A percentile compares a stretch with the other conserved stretches of the same genome.
These are phyloP conservation scores for Apiospora koreana DNA, from an alignment of 2,329 filamentous ascomycete genomes.

Conservation along the genomic window DNA sequence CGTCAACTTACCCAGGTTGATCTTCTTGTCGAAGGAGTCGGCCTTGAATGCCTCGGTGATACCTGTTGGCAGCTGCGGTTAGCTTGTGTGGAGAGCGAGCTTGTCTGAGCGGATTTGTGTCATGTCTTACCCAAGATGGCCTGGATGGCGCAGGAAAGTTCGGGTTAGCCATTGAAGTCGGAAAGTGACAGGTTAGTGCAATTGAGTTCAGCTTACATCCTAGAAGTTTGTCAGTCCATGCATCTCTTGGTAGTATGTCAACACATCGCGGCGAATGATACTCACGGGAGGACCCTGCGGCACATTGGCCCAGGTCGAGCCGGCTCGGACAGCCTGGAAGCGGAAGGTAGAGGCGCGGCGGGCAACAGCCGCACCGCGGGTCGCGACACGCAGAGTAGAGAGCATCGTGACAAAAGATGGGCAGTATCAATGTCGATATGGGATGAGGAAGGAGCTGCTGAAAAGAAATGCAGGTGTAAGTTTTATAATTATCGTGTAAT, in stretches of 20 bases:
- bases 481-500: neutral
- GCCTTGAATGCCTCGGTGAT: conserved; percentile 99
- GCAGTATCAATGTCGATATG: neutral
- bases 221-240: conserved; percentile 11
- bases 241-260: conserved; percentile 19
- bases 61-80: conserved; percentile 45
- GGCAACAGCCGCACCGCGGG: conserved; percentile 46
- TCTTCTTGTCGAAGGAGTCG: conserved; percentile 90
- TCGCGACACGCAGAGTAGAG: conserved; percentile 50
- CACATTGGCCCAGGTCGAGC: conserved; percentile 87
- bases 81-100: conserved; percentile 5
- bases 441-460: neutral
- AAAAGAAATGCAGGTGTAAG: neutral
- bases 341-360: conserved; percentile 41
- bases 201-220: conserved; percentile 22
- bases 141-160: conserved; percentile 41
- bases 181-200: conserved; percentile 7
- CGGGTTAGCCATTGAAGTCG: conserved; percentile 13
- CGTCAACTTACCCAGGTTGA: conserved; percentile 81
- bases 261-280: conserved; percentile 26
- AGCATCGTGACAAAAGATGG: conserved; percentile 46
- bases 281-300: conserved; percentile 92
- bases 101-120: neutral
- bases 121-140: conserved; percentile 70
- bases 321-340: conserved; percentile 51